These are phyloP conservation scores for Aureobasidium vineae DNA, from an alignment of 2,329 filamentous ascomycete species.

Conservation along the genomic window DNA sequence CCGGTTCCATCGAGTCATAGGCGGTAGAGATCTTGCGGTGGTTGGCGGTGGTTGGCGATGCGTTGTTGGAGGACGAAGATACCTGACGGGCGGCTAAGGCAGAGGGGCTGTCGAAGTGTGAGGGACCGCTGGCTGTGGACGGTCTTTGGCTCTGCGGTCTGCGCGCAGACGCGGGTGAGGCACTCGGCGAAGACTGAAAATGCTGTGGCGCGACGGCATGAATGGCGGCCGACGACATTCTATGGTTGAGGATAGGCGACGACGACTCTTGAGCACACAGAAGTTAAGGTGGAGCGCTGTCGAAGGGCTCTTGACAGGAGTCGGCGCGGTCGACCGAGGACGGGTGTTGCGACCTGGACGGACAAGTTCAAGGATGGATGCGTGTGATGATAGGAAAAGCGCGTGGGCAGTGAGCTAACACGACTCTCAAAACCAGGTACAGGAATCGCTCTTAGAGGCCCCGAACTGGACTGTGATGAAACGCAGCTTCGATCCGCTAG, in stretches of 20 bases:
- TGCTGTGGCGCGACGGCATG: conserved; percentile 34
- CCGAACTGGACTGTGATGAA: conserved; percentile 18
- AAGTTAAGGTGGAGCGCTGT: neutral
- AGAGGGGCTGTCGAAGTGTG: conserved; percentile 40
- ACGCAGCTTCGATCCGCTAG: conserved; percentile 24
- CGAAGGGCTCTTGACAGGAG: neutral
- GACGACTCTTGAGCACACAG: neutral
- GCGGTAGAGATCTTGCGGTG: conserved; percentile 22
- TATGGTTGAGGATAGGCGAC: conserved; percentile 23
- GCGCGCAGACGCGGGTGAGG: conserved; percentile 41
- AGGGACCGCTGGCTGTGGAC: conserved; percentile 43
- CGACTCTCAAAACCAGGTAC: conserved; percentile 12
- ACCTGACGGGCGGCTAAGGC: conserved; percentile 28
- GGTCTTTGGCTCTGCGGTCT: conserved; percentile 41
- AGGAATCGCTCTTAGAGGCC: conserved; percentile 4
- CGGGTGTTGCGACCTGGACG: conserved; percentile 1
- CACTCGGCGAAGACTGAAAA: conserved; percentile 29
- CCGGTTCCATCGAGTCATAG: conserved; percentile 20
- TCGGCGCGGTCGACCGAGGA: conserved; percentile 9
- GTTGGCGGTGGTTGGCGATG: conserved; percentile 4
- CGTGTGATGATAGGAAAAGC: conserved; percentile 24
- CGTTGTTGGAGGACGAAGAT: conserved; percentile 7
- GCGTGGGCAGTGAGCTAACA: conserved; percentile 19
- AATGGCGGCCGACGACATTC: conserved; percentile 39
- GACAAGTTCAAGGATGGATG: conserved; percentile 1